Base-by-base conservation (phyloP, 768 basidiomycete genomes). In the Pisolithus tinctorius region DNA sequence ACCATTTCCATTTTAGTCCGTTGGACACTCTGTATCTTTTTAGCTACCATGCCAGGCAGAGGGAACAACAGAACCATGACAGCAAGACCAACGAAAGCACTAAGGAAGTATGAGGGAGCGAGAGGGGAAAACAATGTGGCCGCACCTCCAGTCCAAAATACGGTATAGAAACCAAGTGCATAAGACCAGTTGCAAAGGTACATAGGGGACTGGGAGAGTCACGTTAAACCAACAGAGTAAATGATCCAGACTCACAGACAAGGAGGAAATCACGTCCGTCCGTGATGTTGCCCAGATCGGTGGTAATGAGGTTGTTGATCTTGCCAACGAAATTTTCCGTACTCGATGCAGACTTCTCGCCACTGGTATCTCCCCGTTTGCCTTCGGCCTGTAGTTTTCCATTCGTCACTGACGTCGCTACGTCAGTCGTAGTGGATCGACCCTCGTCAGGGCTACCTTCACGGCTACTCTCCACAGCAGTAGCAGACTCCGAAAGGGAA, bases 251-350 rank as follows among this genome's bases (percentile, higher is more conserved):
- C 48, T 47, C 51, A 47, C 56, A 39, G 13, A 49, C 9, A 37
- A 47, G 20, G 14, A 64, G 38, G 45, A 60, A 54, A 43, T 63
- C 59, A 23, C 58, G 52, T 13, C 53, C 58, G 9, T 62, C 58
- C 4, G 34, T 56, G 23, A 59, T 46, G 20, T 59, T 60, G 14
- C 30, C 48, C 41, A 47, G 47, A 47, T 54, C 63, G 45, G 82
- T 81, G 7, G 86, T 81, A 31, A 87, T 78, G 6, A 89, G 68
- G 49, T 88, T 90, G 63, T 85, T 90, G 62, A 91, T 82, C 61
- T 80, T 86, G 9, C 89, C 88, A 36, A 82, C 77, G 17, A 87
- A 65, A 59, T 84, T 82, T 8, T 67, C 69, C 10, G 66, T 62
- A 43, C 67, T 68, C 5, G 54, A 55, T 14, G 40, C 36, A 11